Evolutionary conservation across 2,329 filamentous ascomycete genomes (phyloP), one percentile per base, ranked within the genome.

Genomic region (Nigrospora sphaerica): DNA sequence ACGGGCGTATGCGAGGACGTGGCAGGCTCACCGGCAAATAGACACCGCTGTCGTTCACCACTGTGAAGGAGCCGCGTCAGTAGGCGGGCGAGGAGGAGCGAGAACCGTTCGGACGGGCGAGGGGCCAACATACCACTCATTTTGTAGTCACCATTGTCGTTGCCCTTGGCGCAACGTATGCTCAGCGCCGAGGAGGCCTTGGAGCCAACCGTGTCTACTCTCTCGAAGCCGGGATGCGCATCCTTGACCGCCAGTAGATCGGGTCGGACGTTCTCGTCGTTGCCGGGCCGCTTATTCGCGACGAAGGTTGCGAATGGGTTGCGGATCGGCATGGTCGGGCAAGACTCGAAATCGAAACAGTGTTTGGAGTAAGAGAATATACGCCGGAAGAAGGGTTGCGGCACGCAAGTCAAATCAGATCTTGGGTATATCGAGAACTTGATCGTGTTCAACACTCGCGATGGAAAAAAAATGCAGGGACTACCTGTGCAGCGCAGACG

Each of bases 21-120:
- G 12, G 46, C 37, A 42, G 49, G 58, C 80, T 68, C 82, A 93
- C 89, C 57, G 92, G 92, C 55, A 97, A 80, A 70, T 95, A 97
- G 51, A 95, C 86, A 55, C 92, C 92, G 65, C 87, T 95, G 68
- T 95, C 91, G 63, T 95, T 95, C 65, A 97, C 93, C 54, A 96
- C 92, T 96, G 64, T 50, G 47, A 2, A 28, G 7, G 23, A 28
- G 23, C 23, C 23, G 23, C 23, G 23, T 28, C 7, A 28, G 23
- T 28, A 28, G 23, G 23, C 23, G 6, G 23, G 23, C 23, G 7
- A 28, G 23, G 23, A 5, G 23, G 23, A 7, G 10, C 7, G 23
- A 10, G 7, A 10, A 28, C 23, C 23, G 23, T 28, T 28, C 23
- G 23, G 23, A 10, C 10, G 23, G 7, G 6, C 23, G 23, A 46